Evolutionary conservation across 257 asterid genomes (phyloP).

Genomic region (Plantago elongata): DNA sequence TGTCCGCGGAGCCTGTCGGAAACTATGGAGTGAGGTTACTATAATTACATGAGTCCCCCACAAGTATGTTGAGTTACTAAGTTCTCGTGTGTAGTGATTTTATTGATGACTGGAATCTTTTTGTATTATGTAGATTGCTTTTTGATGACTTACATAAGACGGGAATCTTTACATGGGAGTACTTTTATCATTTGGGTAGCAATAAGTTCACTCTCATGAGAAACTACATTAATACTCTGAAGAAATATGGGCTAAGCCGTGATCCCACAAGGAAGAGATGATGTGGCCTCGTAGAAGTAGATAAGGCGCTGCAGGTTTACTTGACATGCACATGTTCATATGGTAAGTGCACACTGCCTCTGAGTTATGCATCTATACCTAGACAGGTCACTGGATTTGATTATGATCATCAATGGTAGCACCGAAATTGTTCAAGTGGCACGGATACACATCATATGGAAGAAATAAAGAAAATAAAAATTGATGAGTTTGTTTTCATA

Average conservation of each 20-base stretch:
- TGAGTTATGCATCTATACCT: background rate
- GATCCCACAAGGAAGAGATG: conserved; percentile 62
- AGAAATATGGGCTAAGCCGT: conserved; percentile 69
- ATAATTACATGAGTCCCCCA: conserved; percentile 2
- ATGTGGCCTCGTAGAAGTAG: conserved; percentile 14
- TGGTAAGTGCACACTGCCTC: background rate
- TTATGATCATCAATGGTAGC: too few species aligned
- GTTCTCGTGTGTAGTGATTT: background rate
- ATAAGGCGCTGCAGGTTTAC: background rate
- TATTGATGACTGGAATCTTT: conserved; percentile 6
- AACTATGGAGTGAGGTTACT: conserved; percentile 88
- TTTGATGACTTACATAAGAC: conserved; percentile 87
- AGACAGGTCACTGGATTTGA: background rate
- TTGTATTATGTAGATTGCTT: conserved; percentile 41
- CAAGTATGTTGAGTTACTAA: background rate
- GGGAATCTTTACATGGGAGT: conserved; percentile 87
- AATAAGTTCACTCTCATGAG: conserved; percentile 72
- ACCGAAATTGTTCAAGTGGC: too few species aligned
- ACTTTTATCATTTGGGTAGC: conserved; percentile 72
- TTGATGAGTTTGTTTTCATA: background rate
- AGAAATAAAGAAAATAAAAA: too few species aligned
- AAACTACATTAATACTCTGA: conserved; percentile 56
- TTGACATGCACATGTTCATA: background rate
- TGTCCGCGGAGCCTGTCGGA: conserved; percentile 83
- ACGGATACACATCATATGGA: too few species aligned